These are phyloP conservation scores for Citrullus colocynthis DNA, from an alignment of 306 rosid species.

Conservation along the genomic window DNA sequence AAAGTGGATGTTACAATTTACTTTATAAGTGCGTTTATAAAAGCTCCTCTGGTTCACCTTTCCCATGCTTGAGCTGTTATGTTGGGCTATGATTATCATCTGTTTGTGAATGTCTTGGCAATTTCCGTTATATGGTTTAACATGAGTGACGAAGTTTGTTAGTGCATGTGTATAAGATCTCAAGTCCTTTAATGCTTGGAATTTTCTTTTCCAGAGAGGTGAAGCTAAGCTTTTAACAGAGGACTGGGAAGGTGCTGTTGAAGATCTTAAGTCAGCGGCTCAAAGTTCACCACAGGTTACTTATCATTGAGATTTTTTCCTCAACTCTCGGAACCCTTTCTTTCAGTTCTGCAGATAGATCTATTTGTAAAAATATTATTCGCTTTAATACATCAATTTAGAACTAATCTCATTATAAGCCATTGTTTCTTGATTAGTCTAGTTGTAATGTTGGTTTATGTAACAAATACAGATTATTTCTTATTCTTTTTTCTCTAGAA, in stretches of 20 bases:
- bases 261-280: slow-evolving; percentile 85
- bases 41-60: neutral
- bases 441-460: neutral
- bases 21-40: neutral
- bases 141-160: neutral
- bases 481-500: neutral
- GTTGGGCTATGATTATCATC: neutral
- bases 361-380: neutral
- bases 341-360: neutral
- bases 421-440: neutral
- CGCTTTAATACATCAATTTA: neutral
- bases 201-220: slow-evolving; percentile 58
- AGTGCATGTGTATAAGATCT: neutral
- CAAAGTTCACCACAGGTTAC: slow-evolving; percentile 87
- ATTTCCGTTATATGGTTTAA: neutral
- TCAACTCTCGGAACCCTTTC: neutral
- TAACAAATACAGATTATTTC: neutral
- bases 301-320: neutral
- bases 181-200: slow-evolving; percentile 3
- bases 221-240: slow-evolving; percentile 90
- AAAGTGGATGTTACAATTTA: neutral
- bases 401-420: neutral
- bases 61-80: neutral
- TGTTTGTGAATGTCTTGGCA: neutral
- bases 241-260: slow-evolving; percentile 98